Conservation (phyloP, 352 stramenopile genomes). For the Thraustochytrium striatum region DNA sequence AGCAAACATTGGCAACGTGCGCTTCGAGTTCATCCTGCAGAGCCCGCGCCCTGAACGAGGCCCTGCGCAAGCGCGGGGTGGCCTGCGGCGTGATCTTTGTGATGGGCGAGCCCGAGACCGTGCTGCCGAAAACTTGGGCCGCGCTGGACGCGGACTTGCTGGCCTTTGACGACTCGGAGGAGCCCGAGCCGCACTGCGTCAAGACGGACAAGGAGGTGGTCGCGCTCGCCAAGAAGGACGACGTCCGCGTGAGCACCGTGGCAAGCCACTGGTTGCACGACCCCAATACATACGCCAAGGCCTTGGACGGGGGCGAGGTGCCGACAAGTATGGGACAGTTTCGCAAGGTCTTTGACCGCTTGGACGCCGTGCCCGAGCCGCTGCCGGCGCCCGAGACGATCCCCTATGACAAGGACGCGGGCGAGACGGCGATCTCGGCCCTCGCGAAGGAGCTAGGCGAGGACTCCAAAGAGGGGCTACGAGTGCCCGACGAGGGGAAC, state of each 20-base stretch:
- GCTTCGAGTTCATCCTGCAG: conserved; percentile 88
- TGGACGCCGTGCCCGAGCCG: background rate
- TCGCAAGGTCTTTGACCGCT: conserved; percentile 9
- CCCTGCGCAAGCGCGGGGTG: conserved; percentile 62
- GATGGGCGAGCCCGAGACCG: conserved; percentile 67
- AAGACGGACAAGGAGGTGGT: conserved; percentile 23
- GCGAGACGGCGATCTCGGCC: background rate
- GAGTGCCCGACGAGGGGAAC: background rate
- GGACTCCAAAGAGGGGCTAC: background rate
- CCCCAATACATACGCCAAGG: background rate
- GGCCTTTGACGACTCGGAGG: conserved; percentile 21
- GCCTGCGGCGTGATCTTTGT: conserved; percentile 66
- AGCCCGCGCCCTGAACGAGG: conserved; percentile 74
- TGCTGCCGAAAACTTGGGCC: conserved; percentile 70
- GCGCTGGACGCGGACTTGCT: background rate
- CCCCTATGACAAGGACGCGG: background rate
- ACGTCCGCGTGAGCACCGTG: background rate
- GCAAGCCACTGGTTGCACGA: conserved; percentile 17
- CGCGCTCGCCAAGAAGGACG: background rate
- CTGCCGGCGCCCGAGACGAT: background rate
- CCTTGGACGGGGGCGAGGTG: conserved; percentile 8
- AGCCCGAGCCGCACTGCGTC: background rate
- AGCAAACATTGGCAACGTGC: conserved; percentile 61
- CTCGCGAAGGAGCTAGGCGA: background rate
- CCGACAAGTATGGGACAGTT: conserved; percentile 26